phyloP scores from a whole-genome alignment of 129 eudicot genomes.

The Calendula officinalis region DNA sequence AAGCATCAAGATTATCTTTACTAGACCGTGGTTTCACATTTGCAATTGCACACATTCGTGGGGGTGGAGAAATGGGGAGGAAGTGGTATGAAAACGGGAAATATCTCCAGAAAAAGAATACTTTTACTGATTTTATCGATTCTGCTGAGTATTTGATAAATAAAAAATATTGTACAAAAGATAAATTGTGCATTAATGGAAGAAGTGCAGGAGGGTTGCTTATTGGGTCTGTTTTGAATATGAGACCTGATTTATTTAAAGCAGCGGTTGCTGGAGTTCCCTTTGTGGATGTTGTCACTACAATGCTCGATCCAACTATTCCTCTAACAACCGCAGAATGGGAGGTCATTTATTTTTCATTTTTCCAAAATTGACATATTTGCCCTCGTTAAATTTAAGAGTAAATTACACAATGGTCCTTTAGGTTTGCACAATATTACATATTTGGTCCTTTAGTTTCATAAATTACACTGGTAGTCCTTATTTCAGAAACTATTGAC shows the following conservation, averaged over 20 bases:
- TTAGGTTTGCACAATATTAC: no score
- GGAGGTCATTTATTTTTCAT: conserved; percentile 58
- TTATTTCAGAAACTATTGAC: no score
- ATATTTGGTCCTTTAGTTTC: no score
- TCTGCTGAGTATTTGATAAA: conserved; percentile 78
- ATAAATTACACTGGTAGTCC: no score
- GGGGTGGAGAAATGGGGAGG: conserved; percentile 99
- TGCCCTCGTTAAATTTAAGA: no score
- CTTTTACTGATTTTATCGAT: conserved; percentile 88
- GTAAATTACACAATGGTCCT: no score
- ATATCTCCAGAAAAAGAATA: conserved; percentile 68
- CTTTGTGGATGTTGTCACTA: conserved; percentile 91
- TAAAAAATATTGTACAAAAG: conserved; percentile 82
- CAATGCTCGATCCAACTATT: conserved; percentile 98
- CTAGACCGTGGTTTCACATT: conserved; percentile 82
- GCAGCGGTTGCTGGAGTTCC: conserved; percentile 98
- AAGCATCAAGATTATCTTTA: conserved; percentile 75
- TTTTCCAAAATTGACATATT: background rate
- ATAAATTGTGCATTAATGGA: conserved; percentile 82
- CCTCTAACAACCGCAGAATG: conserved; percentile 97
- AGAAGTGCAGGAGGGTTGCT: conserved; percentile 99
- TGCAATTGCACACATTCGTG: conserved; percentile 86
- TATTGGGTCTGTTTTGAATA: conserved; percentile 85
- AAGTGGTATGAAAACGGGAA: conserved; percentile 97
- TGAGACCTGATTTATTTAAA: conserved; percentile 92